Evolutionary conservation across 768 basidiomycete genomes (phyloP).

Genomic region (Suillus alpinus): DNA sequence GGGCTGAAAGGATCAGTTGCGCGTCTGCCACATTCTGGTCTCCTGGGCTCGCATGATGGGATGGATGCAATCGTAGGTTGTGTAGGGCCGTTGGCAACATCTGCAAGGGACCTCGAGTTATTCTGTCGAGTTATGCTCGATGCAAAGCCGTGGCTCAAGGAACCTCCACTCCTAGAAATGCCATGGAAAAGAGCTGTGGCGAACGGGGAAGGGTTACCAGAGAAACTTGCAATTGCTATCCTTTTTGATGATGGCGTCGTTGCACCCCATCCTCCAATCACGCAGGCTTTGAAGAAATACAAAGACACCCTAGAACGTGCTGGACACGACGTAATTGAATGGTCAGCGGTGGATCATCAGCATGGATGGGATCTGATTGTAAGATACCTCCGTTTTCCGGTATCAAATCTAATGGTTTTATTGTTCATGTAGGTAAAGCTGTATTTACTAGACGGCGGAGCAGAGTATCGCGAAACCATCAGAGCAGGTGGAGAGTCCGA

Average conservation of each 20-base stretch:
- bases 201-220: slow-evolving; percentile 36
- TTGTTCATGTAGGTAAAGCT: slow-evolving; percentile 33
- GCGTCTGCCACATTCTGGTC: slow-evolving; percentile 50
- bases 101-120: slow-evolving; percentile 46
- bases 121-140: slow-evolving; percentile 48
- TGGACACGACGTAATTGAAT: slow-evolving; percentile 52
- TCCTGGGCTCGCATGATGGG: slow-evolving; percentile 48
- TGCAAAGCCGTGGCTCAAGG: slow-evolving; percentile 44
- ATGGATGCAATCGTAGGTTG: slow-evolving; percentile 53
- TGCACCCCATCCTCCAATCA: slow-evolving; percentile 47
- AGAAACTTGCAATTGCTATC: slow-evolving; percentile 43
- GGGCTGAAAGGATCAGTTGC: slow-evolving; percentile 47
- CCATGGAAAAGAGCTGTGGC: slow-evolving; percentile 45
- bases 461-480: slow-evolving; percentile 41
- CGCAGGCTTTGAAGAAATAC: slow-evolving; percentile 37
- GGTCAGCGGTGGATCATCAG: slow-evolving; percentile 44
- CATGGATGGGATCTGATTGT: slow-evolving; percentile 48
- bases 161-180: slow-evolving; percentile 46
- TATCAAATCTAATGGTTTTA: slow-evolving; percentile 6
- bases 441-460: slow-evolving; percentile 50
- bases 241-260: slow-evolving; percentile 53
- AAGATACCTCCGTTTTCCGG: slow-evolving; percentile 16
- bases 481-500: slow-evolving; percentile 30
- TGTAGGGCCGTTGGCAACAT: slow-evolving; percentile 46
- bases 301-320: slow-evolving; percentile 39